Percentiles rank a stretch among this genome's conserved stretches.
Conservation (phyloP, 2,329 filamentous ascomycete genomes). For the Aspergillus sp. region DNA sequence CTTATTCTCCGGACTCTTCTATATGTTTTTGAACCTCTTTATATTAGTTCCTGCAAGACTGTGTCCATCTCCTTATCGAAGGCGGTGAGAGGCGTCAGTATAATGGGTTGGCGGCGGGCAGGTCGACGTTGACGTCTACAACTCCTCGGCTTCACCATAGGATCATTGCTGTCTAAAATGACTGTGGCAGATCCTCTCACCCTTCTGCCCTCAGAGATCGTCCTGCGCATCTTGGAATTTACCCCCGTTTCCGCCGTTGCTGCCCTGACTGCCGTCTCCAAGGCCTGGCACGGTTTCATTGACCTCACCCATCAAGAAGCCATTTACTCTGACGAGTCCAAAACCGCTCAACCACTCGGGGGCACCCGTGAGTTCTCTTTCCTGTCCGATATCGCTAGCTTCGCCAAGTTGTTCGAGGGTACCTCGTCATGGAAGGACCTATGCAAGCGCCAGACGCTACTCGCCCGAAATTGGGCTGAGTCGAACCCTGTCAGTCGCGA, state of each 20-base stretch:
- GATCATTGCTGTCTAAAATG: slow-evolving; percentile 9
- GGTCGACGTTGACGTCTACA: too few species aligned
- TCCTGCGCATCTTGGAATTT: slow-evolving; percentile 36
- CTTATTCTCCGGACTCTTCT: too few species aligned
- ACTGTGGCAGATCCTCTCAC: slow-evolving; percentile 20
- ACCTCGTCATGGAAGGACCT: slow-evolving; percentile 38
- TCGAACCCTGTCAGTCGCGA: slow-evolving; percentile 29
- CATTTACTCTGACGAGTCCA: slow-evolving; percentile 31
- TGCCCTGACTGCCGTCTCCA: slow-evolving; percentile 26
- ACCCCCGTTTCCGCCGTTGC: slow-evolving; percentile 27
- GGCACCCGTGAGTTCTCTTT: slow-evolving; percentile 25
- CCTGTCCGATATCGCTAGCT: slow-evolving; percentile 17
- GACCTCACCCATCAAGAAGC: slow-evolving; percentile 36
- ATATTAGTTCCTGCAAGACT: too few species aligned
- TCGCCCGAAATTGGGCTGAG: slow-evolving; percentile 33
- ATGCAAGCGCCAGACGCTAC: slow-evolving; percentile 35
- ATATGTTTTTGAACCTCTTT: too few species aligned
- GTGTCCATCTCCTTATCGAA: not conserved
- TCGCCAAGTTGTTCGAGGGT: slow-evolving; percentile 28
- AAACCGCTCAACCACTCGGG: slow-evolving; percentile 20
- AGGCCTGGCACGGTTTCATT: slow-evolving; percentile 37
- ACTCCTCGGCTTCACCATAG: slow-evolving; percentile 1
- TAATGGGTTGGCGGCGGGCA: slow-evolving; percentile 1
- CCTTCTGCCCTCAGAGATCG: slow-evolving; percentile 32
- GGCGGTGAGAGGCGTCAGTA: slow-evolving; percentile 8